These are phyloP conservation scores for Mycena maculata DNA, from an alignment of 768 basidiomycete species.

Conservation along the genomic window DNA sequence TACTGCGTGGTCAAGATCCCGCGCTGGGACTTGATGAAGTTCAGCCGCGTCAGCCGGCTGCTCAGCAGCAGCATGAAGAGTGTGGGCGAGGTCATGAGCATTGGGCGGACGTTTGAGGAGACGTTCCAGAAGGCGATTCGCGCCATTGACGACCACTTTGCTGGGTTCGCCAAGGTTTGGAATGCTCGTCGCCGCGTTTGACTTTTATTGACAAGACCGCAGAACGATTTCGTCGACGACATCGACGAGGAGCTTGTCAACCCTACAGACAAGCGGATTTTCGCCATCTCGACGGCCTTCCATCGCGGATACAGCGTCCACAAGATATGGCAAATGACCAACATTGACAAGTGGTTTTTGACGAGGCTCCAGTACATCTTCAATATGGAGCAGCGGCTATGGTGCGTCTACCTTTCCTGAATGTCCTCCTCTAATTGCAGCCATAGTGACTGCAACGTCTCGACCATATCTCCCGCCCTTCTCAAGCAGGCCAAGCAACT, in stretches of 20 bases:
- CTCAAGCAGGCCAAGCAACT: conserved; percentile 91
- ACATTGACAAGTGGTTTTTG: conserved; percentile 99
- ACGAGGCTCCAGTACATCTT: conserved; percentile 87
- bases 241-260: conserved; percentile 94
- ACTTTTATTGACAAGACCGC: conserved; percentile 8
- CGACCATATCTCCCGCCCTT: conserved; percentile 68
- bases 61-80: conserved; percentile 98
- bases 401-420: conserved; percentile 54
- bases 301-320: conserved; percentile 94
- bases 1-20: conserved; percentile 99
- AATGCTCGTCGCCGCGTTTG: background rate
- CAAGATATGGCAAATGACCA: conserved; percentile 97
- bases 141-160: conserved; percentile 94
- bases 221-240: conserved; percentile 91
- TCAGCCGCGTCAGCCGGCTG: conserved; percentile 90
- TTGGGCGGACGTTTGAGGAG: conserved; percentile 98
- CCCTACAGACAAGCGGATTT: conserved; percentile 97
- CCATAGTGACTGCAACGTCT: conserved; percentile 69
- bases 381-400: conserved; percentile 80
- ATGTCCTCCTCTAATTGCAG: conserved; percentile 10
- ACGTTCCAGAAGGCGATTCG: conserved; percentile 98
- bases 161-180: conserved; percentile 86
- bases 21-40: conserved; percentile 99
- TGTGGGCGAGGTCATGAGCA: conserved; percentile 99
- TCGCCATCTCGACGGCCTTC: conserved; percentile 95